A percentile compares a stretch with the other conserved stretches of the same genome.
Conservation (phyloP, 192 early-diverging fungal genomes). For the Chytriomyces hyalinus region DNA sequence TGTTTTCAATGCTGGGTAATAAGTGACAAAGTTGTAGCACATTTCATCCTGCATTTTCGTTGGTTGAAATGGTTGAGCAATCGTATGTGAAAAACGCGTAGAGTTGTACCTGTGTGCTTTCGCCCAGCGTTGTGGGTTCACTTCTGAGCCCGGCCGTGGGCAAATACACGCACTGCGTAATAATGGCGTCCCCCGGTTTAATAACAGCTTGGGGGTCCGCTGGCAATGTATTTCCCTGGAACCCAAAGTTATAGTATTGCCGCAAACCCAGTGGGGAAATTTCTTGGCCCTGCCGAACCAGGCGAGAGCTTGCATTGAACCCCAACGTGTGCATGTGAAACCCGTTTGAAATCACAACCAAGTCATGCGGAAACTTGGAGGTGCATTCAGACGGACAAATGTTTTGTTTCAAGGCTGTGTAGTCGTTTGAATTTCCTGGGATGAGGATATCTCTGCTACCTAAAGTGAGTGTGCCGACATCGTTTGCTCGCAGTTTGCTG, state of each 20-base stretch:
- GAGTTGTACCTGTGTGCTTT: neutral
- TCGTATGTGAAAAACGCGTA: too few species aligned
- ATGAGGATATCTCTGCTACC: slow-evolving; percentile 11
- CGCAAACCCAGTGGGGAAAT: slow-evolving; percentile 1
- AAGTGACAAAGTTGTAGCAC: slow-evolving; percentile 18
- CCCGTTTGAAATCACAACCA: slow-evolving; percentile 27
- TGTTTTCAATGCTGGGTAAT: neutral
- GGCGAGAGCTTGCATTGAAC: slow-evolving; percentile 9
- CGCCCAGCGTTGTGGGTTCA: neutral
- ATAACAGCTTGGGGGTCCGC: neutral
- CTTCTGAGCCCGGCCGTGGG: slow-evolving; percentile 1
- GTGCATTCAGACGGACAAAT: slow-evolving; percentile 30
- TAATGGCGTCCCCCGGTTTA: slow-evolving; percentile 13
- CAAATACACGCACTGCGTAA: slow-evolving; percentile 11
- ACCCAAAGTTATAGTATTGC: slow-evolving; percentile 31
- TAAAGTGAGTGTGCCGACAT: slow-evolving; percentile 6
- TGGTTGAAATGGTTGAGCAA: neutral
- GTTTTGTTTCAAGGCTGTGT: neutral
- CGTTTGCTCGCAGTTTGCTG: slow-evolving; percentile 16
- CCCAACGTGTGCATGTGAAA: slow-evolving; percentile 34
- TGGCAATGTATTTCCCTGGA: neutral
- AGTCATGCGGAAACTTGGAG: slow-evolving; percentile 13
- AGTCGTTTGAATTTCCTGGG: neutral
- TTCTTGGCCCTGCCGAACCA: slow-evolving; percentile 16
- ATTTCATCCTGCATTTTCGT: neutral